Base-by-base conservation (phyloP, 208 protist genomes). In the Acanthamoeba quina region DNA sequence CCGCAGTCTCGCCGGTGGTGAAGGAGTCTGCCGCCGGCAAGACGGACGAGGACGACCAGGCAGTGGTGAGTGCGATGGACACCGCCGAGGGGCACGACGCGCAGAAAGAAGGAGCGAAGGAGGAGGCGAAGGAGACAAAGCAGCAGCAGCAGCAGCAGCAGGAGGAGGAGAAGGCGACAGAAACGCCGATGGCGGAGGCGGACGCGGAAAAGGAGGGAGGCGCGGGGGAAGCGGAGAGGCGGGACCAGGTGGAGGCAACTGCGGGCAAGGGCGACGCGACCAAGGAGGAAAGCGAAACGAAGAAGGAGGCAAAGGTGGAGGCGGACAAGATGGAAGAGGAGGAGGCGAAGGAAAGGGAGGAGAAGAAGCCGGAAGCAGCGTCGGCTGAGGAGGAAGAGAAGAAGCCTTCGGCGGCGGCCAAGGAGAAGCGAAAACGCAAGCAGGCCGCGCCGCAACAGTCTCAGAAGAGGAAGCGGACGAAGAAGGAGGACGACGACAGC, bases 371-470 rank as follows among this genome's bases (percentile, higher is more conserved):
- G 24, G 72, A 80, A 37, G 70, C 70, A 52, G 13, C 37, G 6
- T 4, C 5, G 29, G 24, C 49, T 0, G 11, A 70, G 64, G 64
- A 70, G 10, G n/a, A 70, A 37, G 29, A 70, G 64, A 37, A 2
- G n/a, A 37, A 70, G 64, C 24, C 60, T 0, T 11, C 17, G 72
- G 31, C 37, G 9, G 72, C 17, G 72, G 31, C 19, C 6, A 44
- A 31, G 72, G 78, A 86, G 21, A 86, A 31, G 78, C 44, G 52
- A 24, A 86, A 86, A 41, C 21, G 78, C 24, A 86, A 86, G 78
- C 49, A n/a, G n/a, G n/a, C 44, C n/a, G 49, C 78, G 10, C 44
- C 44, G 24, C 78, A 15, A 62, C 21, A 86, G 47, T 10, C 78
- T 1, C 49, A 62, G 47, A 83, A 56, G 74, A 83, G 52, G 47